Evolutionary conservation across 2,329 filamentous ascomycete genomes (phyloP).

Genomic region (Aspergillus sp.): DNA sequence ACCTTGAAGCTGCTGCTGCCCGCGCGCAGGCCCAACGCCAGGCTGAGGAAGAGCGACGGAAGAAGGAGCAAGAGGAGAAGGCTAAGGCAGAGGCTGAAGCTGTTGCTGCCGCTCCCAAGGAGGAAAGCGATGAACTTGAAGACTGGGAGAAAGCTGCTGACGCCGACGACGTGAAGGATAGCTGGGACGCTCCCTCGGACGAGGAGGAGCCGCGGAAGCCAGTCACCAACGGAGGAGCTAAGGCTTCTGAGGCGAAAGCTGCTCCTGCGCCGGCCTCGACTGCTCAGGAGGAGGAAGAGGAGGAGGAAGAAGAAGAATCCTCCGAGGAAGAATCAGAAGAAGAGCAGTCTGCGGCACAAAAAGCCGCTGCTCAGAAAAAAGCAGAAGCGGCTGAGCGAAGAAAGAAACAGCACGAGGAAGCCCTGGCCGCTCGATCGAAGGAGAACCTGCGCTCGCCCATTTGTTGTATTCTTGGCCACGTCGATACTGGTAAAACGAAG

Average conservation of each 20-base stretch:
- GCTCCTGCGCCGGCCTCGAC: conserved; percentile 10
- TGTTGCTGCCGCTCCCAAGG: conserved; percentile 48
- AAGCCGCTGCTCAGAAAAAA: conserved; percentile 68
- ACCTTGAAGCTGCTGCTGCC: conserved; percentile 41
- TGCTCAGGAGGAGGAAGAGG: conserved; percentile 15
- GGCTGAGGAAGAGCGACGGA: conserved; percentile 47
- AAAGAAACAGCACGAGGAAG: conserved; percentile 83
- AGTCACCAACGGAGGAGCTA: conserved; percentile 14
- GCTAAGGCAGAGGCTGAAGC: conserved; percentile 70
- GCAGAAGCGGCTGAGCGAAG: conserved; percentile 80
- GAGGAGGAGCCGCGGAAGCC: conserved; percentile 51
- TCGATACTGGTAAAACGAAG: conserved; percentile 99
- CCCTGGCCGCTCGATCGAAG: conserved; percentile 79
- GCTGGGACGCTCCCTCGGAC: conserved; percentile 65
- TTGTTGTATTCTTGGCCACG: conserved; percentile 98
- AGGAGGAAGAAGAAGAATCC: conserved; percentile 21
- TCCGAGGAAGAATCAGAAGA: conserved; percentile 56
- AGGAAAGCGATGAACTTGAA: conserved; percentile 52
- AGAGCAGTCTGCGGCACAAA: conserved; percentile 61
- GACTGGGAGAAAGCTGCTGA: conserved; percentile 84
- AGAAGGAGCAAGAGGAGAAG: conserved; percentile 64
- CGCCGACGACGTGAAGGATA: conserved; percentile 74
- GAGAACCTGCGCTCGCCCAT: conserved; percentile 95
- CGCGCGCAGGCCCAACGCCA: conserved; percentile 37
- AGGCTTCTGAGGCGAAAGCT: conserved; percentile 15